These are phyloP conservation scores for Xylaria sp. DNA, from an alignment of 2,329 filamentous ascomycete species.

Conservation along the genomic window DNA sequence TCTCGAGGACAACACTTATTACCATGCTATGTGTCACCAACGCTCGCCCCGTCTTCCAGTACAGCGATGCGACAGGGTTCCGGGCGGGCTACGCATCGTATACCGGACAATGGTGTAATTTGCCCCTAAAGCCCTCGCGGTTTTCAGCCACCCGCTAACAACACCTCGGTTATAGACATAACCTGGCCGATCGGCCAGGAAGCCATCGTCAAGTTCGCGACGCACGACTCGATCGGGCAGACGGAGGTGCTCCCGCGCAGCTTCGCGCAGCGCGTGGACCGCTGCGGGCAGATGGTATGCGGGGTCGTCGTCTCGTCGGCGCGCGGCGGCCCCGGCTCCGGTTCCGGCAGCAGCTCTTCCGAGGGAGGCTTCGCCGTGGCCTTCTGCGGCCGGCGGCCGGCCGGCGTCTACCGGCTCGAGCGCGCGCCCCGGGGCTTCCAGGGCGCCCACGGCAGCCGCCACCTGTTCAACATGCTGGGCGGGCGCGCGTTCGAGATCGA, in stretches of 20 bases:
- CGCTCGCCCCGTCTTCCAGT: conserved; percentile 35
- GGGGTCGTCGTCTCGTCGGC: conserved; percentile 30
- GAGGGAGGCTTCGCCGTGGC: conserved; percentile 28
- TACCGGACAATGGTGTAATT: conserved; percentile 37
- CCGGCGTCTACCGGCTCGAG: conserved; percentile 30
- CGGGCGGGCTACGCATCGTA: conserved; percentile 39
- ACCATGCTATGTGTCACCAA: conserved; percentile 34
- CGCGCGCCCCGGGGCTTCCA: conserved; percentile 33
- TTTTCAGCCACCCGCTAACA: neutral
- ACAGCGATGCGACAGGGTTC: conserved; percentile 37
- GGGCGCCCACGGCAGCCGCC: conserved; percentile 35
- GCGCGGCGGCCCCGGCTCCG: neutral
- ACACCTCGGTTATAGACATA: conserved; percentile 21
- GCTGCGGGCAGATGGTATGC: conserved; percentile 32
- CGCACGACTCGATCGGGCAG: conserved; percentile 33
- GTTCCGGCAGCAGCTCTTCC: too few relatives aligned
- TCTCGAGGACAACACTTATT: conserved; percentile 31
- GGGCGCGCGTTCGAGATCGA: conserved; percentile 38
- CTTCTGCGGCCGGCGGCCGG: conserved; percentile 31
- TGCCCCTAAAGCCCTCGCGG: neutral
- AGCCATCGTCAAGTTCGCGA: conserved; percentile 32
- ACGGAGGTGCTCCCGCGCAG: conserved; percentile 30
- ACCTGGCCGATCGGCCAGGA: conserved; percentile 39
- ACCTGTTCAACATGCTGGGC: conserved; percentile 39
- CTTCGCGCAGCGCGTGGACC: conserved; percentile 32